Percentiles rank a stretch among this genome's conserved stretches.
These are phyloP conservation scores for Lipomyces orientalis DNA, from an alignment of 805 yeast genomes.

Conservation along the genomic window DNA sequence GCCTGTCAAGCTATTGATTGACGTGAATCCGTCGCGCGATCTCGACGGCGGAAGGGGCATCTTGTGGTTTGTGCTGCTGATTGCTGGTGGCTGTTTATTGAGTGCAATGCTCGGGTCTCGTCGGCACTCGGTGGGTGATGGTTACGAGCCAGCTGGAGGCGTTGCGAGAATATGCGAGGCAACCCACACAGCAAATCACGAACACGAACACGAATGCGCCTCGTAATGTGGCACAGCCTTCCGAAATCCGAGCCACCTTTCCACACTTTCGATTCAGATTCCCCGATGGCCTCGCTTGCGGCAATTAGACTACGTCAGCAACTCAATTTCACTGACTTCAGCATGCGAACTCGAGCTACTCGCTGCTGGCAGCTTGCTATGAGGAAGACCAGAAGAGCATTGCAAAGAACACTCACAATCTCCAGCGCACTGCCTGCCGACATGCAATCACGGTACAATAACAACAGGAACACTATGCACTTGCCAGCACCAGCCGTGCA, in stretches of 20 bases:
- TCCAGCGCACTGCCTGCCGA: too few relatives aligned
- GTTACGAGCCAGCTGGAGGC: background rate
- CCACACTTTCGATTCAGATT: too few relatives aligned
- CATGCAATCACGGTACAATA: too few relatives aligned
- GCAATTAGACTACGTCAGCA: too few relatives aligned
- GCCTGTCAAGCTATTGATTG: background rate
- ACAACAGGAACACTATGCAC: too few relatives aligned
- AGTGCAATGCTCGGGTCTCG: background rate
- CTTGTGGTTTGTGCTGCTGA: background rate
- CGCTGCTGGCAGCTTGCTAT: too few relatives aligned
- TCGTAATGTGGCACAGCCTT: background rate
- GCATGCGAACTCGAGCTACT: too few relatives aligned
- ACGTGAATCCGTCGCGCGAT: slow-evolving; percentile 6
- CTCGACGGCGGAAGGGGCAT: background rate
- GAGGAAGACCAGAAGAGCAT: too few relatives aligned
- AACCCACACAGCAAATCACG: background rate
- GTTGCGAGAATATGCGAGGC: background rate
- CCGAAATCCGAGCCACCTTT: background rate
- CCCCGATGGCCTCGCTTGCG: too few relatives aligned
- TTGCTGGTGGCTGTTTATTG: background rate
- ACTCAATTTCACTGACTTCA: too few relatives aligned
- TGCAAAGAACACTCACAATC: too few relatives aligned
- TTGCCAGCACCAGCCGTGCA: too few relatives aligned
- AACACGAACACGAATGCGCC: slow-evolving; percentile 7
- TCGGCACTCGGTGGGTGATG: slow-evolving; percentile 2